Evolutionary conservation across 2,329 filamentous ascomycete genomes (phyloP), one percentile per base, ranked within the genome.

Genomic region (Paramyrothecium roridum): DNA sequence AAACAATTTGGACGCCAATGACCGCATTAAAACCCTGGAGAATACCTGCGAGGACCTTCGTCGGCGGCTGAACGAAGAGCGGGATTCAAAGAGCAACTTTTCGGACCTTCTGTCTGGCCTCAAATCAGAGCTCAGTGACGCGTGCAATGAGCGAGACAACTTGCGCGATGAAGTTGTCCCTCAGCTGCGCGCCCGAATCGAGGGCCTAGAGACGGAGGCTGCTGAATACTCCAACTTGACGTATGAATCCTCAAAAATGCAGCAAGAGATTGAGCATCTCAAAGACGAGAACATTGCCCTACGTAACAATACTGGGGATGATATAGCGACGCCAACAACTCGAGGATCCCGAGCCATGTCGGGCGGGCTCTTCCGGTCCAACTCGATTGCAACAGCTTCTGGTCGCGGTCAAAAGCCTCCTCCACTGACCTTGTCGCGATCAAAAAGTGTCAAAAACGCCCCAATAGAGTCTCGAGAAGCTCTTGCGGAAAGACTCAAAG

Each of bases 131-230:
- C 79, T 98, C 16, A 84, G 93, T 65, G 89, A 86, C 61, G 85
- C 92, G 53, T 84, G 89, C 57, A 93, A 95, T 62, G 93, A 99
- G 73, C 86, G 92, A 52, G 95, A 99, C 71, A 93, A 96, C 64
- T 82, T 98, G 17, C 87, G 91, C 26, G 93, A 98, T 59, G 91
- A 96, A 71, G 80, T 96, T 45, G 85, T 96, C 2, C 91, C 93
- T 19, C 85, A 91, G 65, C 77, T 97, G 52, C 84, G 84, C 60
- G 84, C 89, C 49, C 86, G 87, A 45, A 82, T 96, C 2, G 89
- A 93, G 65, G 90, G 89, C 1, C 80, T 96, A 10, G 91, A 96
- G 70, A 75, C 82, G 0, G 87, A 93, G 69, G 86, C 88, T 17
- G 77, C 86, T 6, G 87, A 92, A 55, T 83, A 86, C 47, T 85